Evolutionary conservation across 1,139 yeast species (phyloP).

Genomic region (Debaryomycetaceae sp.): DNA sequence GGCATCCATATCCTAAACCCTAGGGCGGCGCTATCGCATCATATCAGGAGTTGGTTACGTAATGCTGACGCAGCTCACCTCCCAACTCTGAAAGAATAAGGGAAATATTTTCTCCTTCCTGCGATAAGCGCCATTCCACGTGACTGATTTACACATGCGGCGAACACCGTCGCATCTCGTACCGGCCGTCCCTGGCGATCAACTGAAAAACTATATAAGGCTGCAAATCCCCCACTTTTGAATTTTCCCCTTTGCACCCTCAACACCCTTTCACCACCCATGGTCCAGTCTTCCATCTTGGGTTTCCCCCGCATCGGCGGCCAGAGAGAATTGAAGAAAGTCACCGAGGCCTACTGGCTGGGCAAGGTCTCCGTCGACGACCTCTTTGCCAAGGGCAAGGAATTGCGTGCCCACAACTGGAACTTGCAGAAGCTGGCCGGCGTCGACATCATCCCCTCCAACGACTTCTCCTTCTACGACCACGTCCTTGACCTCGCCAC

Average conservation of each 20-base stretch:
- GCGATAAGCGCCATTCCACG: not conserved
- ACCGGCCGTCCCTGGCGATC: too few relatives aligned
- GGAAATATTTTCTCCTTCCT: not conserved
- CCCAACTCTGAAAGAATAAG: not conserved
- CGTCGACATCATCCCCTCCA: conserved; percentile 93
- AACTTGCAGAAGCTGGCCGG: conserved; percentile 95
- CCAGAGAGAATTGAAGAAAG: conserved; percentile 97
- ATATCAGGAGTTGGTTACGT: too few relatives aligned
- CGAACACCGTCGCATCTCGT: not conserved
- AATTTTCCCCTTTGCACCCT: too few relatives aligned
- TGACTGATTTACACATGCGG: too few relatives aligned
- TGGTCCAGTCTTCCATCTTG: conserved; percentile 94
- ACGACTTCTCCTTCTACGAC: conserved; percentile 97
- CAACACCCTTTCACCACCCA: too few relatives aligned
- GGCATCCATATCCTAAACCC: too few relatives aligned
- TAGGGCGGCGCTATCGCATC: too few relatives aligned
- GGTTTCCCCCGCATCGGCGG: conserved; percentile 99
- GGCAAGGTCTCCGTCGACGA: conserved; percentile 87
- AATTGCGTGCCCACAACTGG: conserved; percentile 95
- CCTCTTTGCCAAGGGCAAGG: conserved; percentile 85
- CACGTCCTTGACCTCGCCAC: conserved; percentile 90
- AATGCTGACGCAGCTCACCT: too few relatives aligned
- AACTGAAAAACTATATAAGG: too few relatives aligned
- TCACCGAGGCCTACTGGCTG: conserved; percentile 97
- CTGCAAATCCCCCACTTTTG: too few relatives aligned